Percentiles rank a stretch among this genome's conserved stretches.
Evolutionary conservation across 768 basidiomycete genomes (phyloP).

Genomic region (Melanogaster broomeanus): DNA sequence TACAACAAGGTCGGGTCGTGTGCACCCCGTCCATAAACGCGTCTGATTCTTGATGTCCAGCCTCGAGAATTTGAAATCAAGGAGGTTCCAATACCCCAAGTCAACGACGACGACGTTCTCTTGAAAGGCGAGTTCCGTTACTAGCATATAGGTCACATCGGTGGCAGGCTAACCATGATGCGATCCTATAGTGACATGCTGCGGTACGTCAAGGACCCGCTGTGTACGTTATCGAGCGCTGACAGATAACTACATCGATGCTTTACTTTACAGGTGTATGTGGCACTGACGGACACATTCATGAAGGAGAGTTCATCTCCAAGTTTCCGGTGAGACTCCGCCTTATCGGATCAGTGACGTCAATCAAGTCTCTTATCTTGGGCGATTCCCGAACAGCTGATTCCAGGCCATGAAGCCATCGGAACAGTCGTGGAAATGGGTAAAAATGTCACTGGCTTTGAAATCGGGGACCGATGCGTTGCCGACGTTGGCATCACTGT

Average conservation of each 20-base stretch:
- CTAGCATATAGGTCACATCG: not conserved
- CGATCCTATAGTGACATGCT: slow-evolving; percentile 38
- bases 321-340: slow-evolving; percentile 48
- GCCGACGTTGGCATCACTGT: slow-evolving; percentile 79
- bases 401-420: slow-evolving; percentile 76
- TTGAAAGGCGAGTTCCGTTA: slow-evolving; percentile 55
- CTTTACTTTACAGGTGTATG: slow-evolving; percentile 45
- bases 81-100: slow-evolving; percentile 65
- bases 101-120: slow-evolving; percentile 70
- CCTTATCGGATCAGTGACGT: slow-evolving; percentile 18
- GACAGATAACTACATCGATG: not conserved
- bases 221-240: not conserved
- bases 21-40: not conserved
- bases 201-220: slow-evolving; percentile 34
- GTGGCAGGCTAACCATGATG: slow-evolving; percentile 4
- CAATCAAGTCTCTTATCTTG: slow-evolving; percentile 16
- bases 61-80: slow-evolving; percentile 67
- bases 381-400: slow-evolving; percentile 44
- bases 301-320: slow-evolving; percentile 66
- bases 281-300: slow-evolving; percentile 66
- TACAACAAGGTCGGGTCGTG: slow-evolving; percentile 56
- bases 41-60: slow-evolving; percentile 37
- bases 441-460: slow-evolving; percentile 77
- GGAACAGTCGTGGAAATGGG: slow-evolving; percentile 75
- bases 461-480: slow-evolving; percentile 78